Evolutionary conservation across 2,329 filamentous ascomycete genomes (phyloP).

Genomic region (Cordyceps fumosorosea): DNA sequence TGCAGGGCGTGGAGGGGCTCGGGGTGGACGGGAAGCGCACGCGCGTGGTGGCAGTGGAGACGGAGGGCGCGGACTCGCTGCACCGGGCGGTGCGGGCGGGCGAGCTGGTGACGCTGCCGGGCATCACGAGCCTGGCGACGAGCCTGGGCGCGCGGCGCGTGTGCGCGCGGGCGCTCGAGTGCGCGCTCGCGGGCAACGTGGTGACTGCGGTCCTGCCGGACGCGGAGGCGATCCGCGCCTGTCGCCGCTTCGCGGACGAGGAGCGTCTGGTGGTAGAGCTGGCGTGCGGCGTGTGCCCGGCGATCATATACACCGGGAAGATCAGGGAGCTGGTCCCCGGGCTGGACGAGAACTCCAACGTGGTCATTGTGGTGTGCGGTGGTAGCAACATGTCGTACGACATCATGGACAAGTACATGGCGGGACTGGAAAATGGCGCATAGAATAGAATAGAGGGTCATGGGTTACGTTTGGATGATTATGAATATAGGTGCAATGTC

Average conservation of each 20-base stretch:
- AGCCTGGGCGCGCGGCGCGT: conserved; percentile 64
- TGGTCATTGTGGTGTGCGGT: conserved; percentile 27
- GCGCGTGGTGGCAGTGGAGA: conserved; percentile 64
- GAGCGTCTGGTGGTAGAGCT: conserved; percentile 25
- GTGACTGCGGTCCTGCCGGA: conserved; percentile 23
- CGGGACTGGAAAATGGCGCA: background rate
- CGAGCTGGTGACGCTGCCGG: conserved; percentile 53
- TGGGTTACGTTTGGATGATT: background rate
- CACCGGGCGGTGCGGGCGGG: conserved; percentile 47
- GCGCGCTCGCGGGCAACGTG: conserved; percentile 21
- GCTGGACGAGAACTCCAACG: conserved; percentile 20
- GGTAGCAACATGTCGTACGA: conserved; percentile 28
- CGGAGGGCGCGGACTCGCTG: conserved; percentile 62
- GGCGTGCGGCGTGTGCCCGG: conserved; percentile 24
- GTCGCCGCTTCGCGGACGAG: conserved; percentile 23
- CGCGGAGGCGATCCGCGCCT: conserved; percentile 22
- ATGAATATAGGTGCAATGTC: background rate
- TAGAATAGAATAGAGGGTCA: background rate
- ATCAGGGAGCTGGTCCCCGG: conserved; percentile 19
- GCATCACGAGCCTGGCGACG: conserved; percentile 66
- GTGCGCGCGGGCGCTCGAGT: conserved; percentile 38
- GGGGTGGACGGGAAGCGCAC: conserved; percentile 20
- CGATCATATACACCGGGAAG: conserved; percentile 22
- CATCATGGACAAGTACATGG: conserved; percentile 21
- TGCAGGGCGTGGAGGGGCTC: conserved; percentile 49